These are phyloP conservation scores for Fusarium sp. DNA, from an alignment of 2,329 filamentous ascomycete genomes.

Conservation along the genomic window DNA sequence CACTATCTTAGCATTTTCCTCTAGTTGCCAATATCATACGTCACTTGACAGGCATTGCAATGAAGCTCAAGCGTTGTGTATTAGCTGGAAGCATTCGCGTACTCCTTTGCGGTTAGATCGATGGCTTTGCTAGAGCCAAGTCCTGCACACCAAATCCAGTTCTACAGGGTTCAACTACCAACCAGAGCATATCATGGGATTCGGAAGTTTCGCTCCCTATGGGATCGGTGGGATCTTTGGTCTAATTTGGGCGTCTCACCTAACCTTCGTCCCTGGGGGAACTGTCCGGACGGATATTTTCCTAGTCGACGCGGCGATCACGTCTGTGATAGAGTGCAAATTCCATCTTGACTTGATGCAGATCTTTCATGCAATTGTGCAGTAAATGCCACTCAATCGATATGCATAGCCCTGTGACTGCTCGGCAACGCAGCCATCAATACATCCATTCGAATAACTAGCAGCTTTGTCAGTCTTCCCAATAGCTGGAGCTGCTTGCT, in stretches of 20 bases:
- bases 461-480: slow-evolving; percentile 1
- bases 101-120: slow-evolving; percentile 9
- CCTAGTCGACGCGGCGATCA: slow-evolving; percentile 14
- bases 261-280: slow-evolving; percentile 10
- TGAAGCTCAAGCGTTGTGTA: slow-evolving; percentile 28
- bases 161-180: slow-evolving; percentile 4
- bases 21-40: slow-evolving; percentile 33
- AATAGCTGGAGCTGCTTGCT: slow-evolving; percentile 12
- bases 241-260: slow-evolving; percentile 33
- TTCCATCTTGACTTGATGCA: slow-evolving; percentile 8
- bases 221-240: slow-evolving; percentile 29
- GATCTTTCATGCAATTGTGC: slow-evolving; percentile 10
- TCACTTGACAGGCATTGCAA: slow-evolving; percentile 36
- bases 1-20: slow-evolving; percentile 24
- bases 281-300: slow-evolving; percentile 39
- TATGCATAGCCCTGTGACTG: slow-evolving; percentile 8
- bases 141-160: slow-evolving; percentile 8
- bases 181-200: slow-evolving; percentile 24
- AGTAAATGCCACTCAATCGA: background rate
- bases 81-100: slow-evolving; percentile 20
- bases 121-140: slow-evolving; percentile 28
- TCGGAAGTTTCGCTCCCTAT: slow-evolving; percentile 31
- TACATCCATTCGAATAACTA: background rate
- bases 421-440: background rate
- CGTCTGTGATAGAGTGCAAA: slow-evolving; percentile 4